These are phyloP conservation scores for Tulasnella sp. DNA, from an alignment of 768 basidiomycete species.

Conservation along the genomic window DNA sequence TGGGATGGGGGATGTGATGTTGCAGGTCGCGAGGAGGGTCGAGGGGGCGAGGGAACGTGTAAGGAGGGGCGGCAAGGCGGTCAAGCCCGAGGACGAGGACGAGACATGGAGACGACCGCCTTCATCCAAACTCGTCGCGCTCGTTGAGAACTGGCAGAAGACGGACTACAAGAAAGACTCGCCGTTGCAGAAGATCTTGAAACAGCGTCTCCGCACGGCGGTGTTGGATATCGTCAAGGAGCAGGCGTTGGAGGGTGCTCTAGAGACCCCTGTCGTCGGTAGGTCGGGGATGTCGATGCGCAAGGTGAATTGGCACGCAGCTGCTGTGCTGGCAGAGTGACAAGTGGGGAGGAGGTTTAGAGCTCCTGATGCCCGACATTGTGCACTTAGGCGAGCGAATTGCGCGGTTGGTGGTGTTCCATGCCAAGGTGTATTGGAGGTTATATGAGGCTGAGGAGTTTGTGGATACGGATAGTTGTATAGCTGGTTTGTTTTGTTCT, in stretches of 20 bases:
- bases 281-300: too few relatives aligned
- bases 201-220: conserved; percentile 47
- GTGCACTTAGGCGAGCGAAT: too few relatives aligned
- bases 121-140: conserved; percentile 39
- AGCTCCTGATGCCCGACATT: too few relatives aligned
- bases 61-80: conserved; percentile 18
- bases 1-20: conserved; percentile 50
- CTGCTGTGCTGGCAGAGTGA: too few relatives aligned
- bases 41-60: conserved; percentile 13
- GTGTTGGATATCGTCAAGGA: conserved; percentile 50
- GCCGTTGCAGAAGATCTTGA: conserved; percentile 45
- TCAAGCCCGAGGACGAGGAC: not conserved
- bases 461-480: too few relatives aligned
- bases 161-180: conserved; percentile 51
- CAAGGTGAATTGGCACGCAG: too few relatives aligned
- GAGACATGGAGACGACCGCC: conserved; percentile 28
- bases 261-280: too few relatives aligned
- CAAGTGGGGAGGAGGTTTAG: too few relatives aligned
- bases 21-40: conserved; percentile 66
- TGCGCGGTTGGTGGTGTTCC: too few relatives aligned
- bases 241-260: conserved; percentile 30
- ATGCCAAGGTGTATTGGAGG: too few relatives aligned
- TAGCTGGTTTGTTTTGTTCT: too few relatives aligned
- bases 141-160: conserved; percentile 63
- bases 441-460: too few relatives aligned